Percentiles rank a stretch among this genome's conserved stretches.
These are phyloP conservation scores for Pleurotus salmoneostramineus DNA, from an alignment of 768 basidiomycete genomes.

Conservation along the genomic window DNA sequence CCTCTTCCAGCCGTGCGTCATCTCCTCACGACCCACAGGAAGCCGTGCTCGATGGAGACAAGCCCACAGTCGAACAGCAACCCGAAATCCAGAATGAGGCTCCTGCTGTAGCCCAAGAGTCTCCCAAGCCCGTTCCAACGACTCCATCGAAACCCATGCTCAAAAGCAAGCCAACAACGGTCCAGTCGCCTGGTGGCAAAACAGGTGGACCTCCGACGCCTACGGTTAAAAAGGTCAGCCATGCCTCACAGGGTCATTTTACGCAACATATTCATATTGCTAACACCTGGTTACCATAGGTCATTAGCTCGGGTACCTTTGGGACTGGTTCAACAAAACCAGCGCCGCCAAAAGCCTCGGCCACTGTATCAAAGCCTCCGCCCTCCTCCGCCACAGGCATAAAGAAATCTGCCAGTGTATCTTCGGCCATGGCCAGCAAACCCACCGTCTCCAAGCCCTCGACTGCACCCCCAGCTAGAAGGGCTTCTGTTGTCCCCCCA, in stretches of 20 bases:
- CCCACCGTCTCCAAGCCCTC: conserved; percentile 28
- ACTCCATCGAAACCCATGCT: conserved; percentile 12
- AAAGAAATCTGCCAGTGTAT: conserved; percentile 36
- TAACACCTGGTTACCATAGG: conserved; percentile 33
- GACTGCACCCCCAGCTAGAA: conserved; percentile 30
- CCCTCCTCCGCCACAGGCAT: conserved; percentile 29
- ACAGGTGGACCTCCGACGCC: conserved; percentile 45
- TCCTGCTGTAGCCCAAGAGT: conserved; percentile 14
- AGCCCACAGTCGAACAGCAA: conserved; percentile 10
- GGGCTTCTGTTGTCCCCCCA: conserved; percentile 41
- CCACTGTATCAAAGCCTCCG: conserved; percentile 10
- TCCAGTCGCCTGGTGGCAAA: conserved; percentile 42
- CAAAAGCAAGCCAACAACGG: conserved; percentile 16
- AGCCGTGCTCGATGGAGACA: conserved; percentile 17
- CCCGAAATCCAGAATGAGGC: conserved; percentile 3
- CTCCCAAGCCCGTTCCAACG: conserved; percentile 16
- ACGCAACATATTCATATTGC: conserved; percentile 8
- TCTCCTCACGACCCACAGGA: conserved; percentile 27
- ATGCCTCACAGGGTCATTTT: conserved; percentile 3
- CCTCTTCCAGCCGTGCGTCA: conserved; percentile 9
- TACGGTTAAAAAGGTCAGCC: conserved; percentile 63
- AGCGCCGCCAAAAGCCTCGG: conserved; percentile 16
- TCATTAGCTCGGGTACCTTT: conserved; percentile 64
- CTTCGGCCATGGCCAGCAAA: conserved; percentile 33
- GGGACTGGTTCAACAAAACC: conserved; percentile 49